A percentile compares a stretch with the other conserved stretches of the same genome.
Evolutionary conservation across 2,329 filamentous ascomycete species (phyloP).

Genomic region (Diaporthe sp.): DNA sequence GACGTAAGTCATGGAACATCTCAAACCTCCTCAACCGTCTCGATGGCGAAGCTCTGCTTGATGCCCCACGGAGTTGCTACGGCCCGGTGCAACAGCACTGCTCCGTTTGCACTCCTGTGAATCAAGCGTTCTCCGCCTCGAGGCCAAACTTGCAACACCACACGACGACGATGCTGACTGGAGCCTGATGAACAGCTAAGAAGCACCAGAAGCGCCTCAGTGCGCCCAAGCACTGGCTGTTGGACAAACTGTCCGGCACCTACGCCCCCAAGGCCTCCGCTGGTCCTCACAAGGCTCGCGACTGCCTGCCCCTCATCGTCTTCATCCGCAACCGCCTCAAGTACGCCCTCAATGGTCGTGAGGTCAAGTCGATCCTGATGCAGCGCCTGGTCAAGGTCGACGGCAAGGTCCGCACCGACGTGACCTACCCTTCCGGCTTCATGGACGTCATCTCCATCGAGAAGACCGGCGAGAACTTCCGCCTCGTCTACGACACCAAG

Average conservation of each 20-base stretch:
- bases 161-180: constrained; percentile 31
- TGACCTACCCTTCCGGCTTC: constrained; percentile 97
- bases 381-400: constrained; percentile 99
- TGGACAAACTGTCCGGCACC: constrained; percentile 98
- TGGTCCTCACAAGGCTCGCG: constrained; percentile 99
- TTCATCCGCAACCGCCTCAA: constrained; percentile 98
- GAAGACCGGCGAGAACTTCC: constrained; percentile 99
- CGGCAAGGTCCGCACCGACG: constrained; percentile 98
- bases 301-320: constrained; percentile 98
- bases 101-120: not conserved
- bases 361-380: constrained; percentile 98
- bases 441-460: constrained; percentile 99
- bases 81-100: not conserved
- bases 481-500: constrained; percentile 99
- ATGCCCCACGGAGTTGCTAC: not conserved
- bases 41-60: constrained; percentile 21
- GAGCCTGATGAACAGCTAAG: constrained; percentile 63
- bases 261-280: constrained; percentile 79
- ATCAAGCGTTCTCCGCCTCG: constrained; percentile 1
- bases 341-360: constrained; percentile 99
- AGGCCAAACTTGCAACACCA: not conserved
- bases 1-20: constrained; percentile 40
- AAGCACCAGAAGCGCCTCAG: constrained; percentile 99
- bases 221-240: constrained; percentile 99
- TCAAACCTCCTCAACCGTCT: not conserved